A percentile compares a stretch with the other conserved stretches of the same genome.
These are phyloP conservation scores for Podaxis sp. DNA, from an alignment of 768 basidiomycete species.

Conservation along the genomic window DNA sequence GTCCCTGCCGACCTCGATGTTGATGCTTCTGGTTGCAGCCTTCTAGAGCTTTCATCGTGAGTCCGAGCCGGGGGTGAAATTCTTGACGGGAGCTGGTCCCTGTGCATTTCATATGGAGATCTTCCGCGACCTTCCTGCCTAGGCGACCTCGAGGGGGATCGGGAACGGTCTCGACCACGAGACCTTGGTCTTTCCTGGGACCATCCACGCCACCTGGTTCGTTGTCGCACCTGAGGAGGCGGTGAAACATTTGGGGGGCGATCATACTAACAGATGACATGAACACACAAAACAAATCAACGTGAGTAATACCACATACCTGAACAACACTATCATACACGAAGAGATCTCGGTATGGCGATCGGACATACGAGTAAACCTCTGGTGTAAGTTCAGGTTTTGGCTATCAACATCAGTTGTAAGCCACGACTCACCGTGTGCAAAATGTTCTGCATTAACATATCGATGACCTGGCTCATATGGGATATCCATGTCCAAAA, in stretches of 20 bases:
- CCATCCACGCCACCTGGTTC: constrained; percentile 18
- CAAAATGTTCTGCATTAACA: constrained; percentile 87
- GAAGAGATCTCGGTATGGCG: constrained; percentile 81
- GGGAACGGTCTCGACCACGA: constrained; percentile 21
- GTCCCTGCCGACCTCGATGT: not conserved
- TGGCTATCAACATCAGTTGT: not conserved
- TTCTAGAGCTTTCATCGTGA: not conserved
- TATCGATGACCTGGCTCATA: constrained; percentile 53
- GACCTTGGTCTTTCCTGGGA: constrained; percentile 24
- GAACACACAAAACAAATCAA: constrained; percentile 11
- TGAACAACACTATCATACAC: constrained; percentile 81
- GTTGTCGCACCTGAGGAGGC: constrained; percentile 27
- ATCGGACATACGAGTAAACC: constrained; percentile 84
- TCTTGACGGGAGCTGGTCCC: not conserved
- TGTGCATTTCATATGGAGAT: not conserved
- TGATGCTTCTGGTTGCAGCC: not conserved
- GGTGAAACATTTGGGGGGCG: constrained; percentile 37
- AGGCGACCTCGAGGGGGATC: constrained; percentile 11
- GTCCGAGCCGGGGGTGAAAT: not conserved
- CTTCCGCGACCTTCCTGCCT: constrained; percentile 2
- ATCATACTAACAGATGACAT: constrained; percentile 49
- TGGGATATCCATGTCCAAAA: constrained; percentile 73
- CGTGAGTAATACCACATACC: constrained; percentile 35
- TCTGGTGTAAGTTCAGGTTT: constrained; percentile 39
- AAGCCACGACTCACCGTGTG: constrained; percentile 65